Conservation (phyloP, 805 yeast species). For the Metschnikowia kofuensis region DNA sequence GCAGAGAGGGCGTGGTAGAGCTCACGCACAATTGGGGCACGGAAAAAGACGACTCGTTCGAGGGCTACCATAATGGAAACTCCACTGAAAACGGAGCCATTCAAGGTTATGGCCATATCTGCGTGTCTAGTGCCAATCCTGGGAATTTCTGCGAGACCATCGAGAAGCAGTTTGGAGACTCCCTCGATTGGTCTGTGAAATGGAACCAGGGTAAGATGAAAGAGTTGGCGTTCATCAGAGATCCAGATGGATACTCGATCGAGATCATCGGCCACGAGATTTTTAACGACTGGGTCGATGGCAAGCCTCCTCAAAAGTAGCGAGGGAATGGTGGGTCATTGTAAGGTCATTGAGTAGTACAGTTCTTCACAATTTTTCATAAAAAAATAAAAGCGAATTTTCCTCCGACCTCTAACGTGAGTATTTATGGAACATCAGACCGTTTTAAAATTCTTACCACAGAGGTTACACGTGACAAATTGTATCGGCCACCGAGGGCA, state of each 20-base stretch:
- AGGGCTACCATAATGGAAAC: constrained; percentile 80
- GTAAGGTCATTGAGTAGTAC: too few relatives aligned
- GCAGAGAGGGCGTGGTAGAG: constrained; percentile 73
- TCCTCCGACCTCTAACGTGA: too few relatives aligned
- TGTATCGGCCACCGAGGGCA: too few relatives aligned
- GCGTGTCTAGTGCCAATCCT: constrained; percentile 67
- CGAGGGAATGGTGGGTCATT: too few relatives aligned
- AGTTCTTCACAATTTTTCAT: too few relatives aligned
- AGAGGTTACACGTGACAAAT: too few relatives aligned
- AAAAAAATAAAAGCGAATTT: too few relatives aligned
- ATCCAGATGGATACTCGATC: constrained; percentile 88
- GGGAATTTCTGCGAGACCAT: constrained; percentile 53
- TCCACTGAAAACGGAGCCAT: constrained; percentile 49
- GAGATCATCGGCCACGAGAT: constrained; percentile 57
- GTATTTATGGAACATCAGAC: too few relatives aligned
- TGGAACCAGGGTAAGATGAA: constrained; percentile 55
- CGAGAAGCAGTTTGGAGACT: constrained; percentile 39
- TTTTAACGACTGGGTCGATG: constrained; percentile 18
- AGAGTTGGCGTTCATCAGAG: constrained; percentile 69
- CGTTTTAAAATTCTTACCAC: too few relatives aligned
- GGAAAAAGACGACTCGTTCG: constrained; percentile 69
- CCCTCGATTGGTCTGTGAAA: constrained; percentile 54
- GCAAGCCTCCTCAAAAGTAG: constrained; percentile 13
- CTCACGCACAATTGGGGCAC: constrained; percentile 97
- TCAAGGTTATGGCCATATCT: constrained; percentile 85